phyloP scores from a whole-genome alignment of 192 early-diverging fungal species.

The Coemansia sp. region DNA sequence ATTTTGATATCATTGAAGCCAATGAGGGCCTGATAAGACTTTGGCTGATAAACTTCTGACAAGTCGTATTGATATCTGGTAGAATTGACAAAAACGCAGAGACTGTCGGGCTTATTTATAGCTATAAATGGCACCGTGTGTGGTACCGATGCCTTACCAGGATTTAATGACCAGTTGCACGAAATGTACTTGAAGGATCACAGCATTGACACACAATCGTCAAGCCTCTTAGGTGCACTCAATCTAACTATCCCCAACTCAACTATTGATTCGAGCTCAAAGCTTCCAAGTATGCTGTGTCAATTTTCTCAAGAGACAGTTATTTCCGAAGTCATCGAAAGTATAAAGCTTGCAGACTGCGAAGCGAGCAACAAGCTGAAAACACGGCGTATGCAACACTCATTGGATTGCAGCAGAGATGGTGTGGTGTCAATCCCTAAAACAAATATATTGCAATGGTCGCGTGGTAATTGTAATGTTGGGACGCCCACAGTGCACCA shows the following conservation, averaged over 20 bases:
- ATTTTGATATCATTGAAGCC: not conserved
- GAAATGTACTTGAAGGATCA: not conserved
- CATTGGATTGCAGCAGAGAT: not conserved
- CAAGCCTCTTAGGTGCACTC: conserved; percentile 20
- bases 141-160: conserved; percentile 13
- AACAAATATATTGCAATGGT: conserved; percentile 9
- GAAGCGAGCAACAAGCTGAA: not conserved
- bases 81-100: conserved; percentile 5
- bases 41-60: not conserved
- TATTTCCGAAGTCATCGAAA: conserved; percentile 11
- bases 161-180: conserved; percentile 10
- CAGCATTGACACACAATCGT: not conserved
- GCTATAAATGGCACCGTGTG: conserved; percentile 21
- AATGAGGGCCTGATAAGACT: not conserved
- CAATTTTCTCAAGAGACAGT: conserved; percentile 19
- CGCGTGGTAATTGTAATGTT: conserved; percentile 9
- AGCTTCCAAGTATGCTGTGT: conserved; percentile 9
- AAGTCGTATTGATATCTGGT: not conserved
- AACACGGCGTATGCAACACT: not conserved
- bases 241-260: conserved; percentile 13
- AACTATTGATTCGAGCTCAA: conserved; percentile 28
- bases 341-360: not conserved
- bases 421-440: too few species aligned
- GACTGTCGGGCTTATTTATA: conserved; percentile 8
- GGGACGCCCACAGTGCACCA: not conserved